Conservation (phyloP, 305 asterid genomes). For the Fraxinus greggii region DNA sequence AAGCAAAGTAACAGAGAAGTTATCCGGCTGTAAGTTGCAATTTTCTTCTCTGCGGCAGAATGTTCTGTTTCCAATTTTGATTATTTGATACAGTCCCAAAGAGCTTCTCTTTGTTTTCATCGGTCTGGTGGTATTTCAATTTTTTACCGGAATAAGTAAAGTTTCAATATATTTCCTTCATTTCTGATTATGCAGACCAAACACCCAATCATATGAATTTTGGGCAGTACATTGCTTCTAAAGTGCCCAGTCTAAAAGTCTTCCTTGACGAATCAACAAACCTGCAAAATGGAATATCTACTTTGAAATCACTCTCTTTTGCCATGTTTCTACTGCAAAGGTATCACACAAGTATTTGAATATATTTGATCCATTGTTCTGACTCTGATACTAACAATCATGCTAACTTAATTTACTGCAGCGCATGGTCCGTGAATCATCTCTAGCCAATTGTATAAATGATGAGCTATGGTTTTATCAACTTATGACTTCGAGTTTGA, state of each 20-base stretch:
- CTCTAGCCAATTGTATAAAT: conserved; percentile 13
- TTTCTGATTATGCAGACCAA: conserved; percentile 53
- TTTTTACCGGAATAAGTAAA: conserved; percentile 6
- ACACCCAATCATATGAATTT: conserved; percentile 53
- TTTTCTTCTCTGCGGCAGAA: background rate
- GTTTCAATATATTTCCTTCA: conserved; percentile 5
- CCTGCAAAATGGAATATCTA: conserved; percentile 55
- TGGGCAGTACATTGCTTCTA: conserved; percentile 70
- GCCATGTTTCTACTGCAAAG: conserved; percentile 75
- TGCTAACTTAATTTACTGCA: background rate
- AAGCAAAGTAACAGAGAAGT: conserved; percentile 56
- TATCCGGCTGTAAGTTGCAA: conserved; percentile 76
- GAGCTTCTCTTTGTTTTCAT: conserved; percentile 2
- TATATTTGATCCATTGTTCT: background rate
- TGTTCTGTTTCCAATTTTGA: background rate
- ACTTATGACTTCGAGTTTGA: background rate
- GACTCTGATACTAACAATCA: background rate
- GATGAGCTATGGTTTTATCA: conserved; percentile 5
- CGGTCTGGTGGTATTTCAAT: background rate
- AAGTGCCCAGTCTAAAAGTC: conserved; percentile 67
- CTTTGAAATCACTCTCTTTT: conserved; percentile 67
- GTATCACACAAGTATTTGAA: conserved; percentile 33
- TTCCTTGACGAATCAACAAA: conserved; percentile 51
- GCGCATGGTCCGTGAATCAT: background rate
- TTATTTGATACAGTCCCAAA: conserved; percentile 4